Percentiles rank a stretch among this genome's conserved stretches.
phyloP scores from a whole-genome alignment of 2,329 filamentous ascomycete genomes.

The Phaeosphaeriaceae sp. region DNA sequence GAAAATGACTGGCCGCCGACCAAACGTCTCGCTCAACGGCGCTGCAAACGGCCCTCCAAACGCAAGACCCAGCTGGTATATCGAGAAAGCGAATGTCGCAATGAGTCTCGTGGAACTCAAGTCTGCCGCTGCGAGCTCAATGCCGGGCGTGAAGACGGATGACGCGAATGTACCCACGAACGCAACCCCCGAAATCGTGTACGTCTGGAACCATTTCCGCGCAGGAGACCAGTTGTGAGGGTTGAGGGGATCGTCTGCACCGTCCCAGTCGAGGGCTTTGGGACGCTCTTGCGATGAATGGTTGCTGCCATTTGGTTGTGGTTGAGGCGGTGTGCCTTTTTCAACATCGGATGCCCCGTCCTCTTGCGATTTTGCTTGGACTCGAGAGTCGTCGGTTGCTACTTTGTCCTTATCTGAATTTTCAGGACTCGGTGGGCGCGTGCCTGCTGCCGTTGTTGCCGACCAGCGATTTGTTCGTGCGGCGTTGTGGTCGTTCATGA shows the following conservation, averaged over 20 bases:
- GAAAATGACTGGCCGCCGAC: constrained; percentile 68
- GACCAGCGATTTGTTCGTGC: constrained; percentile 6
- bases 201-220: constrained; percentile 19
- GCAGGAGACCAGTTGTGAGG: constrained; percentile 17
- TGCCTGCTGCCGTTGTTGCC: constrained; percentile 11
- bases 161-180: constrained; percentile 16
- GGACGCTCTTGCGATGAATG: constrained; percentile 4
- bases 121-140: constrained; percentile 13
- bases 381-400: background rate
- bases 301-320: background rate
- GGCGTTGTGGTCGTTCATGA: background rate
- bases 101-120: constrained; percentile 21
- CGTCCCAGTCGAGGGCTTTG: constrained; percentile 14
- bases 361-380: background rate
- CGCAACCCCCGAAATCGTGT: constrained; percentile 15
- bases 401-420: constrained; percentile 2
- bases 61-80: constrained; percentile 65
- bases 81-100: constrained; percentile 49
- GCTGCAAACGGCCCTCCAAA: constrained; percentile 65
- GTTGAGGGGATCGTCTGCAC: constrained; percentile 16
- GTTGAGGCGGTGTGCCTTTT: constrained; percentile 1
- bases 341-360: background rate
- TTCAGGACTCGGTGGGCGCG: constrained; percentile 10
- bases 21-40: constrained; percentile 63
- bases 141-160: constrained; percentile 12